Percentiles rank a stretch among this genome's conserved stretches.
Conservation (phyloP, 139 green algal species). For the Bryopsis sp. region DNA sequence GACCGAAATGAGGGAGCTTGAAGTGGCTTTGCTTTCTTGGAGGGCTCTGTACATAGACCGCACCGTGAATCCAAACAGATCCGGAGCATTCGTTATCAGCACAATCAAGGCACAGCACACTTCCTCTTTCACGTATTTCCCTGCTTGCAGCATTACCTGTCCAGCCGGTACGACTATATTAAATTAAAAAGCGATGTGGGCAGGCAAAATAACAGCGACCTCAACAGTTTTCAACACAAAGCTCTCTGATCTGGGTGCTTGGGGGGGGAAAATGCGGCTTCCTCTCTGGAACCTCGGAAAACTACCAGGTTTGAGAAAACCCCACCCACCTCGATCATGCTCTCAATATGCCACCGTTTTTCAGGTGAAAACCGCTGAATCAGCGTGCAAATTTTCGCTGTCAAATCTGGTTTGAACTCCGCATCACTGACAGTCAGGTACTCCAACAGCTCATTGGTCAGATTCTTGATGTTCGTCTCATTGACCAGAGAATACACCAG, state of each 20-base stretch:
- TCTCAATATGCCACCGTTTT: slow-evolving; percentile 89
- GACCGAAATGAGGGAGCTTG: no score
- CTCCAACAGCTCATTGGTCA: slow-evolving; percentile 89
- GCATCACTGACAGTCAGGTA: slow-evolving; percentile 82
- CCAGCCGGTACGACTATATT: no score
- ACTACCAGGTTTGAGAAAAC: no score
- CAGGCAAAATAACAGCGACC: background rate
- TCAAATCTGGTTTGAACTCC: slow-evolving; percentile 94
- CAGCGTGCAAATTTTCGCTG: slow-evolving; percentile 80
- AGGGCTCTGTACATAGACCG: slow-evolving; percentile 40
- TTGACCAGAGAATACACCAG: slow-evolving; percentile 90
- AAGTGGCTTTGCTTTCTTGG: slow-evolving; percentile 20
- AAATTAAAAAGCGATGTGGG: no score
- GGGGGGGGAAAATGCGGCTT: no score
- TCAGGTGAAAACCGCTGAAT: slow-evolving; percentile 80
- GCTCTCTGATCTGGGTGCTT: no score
- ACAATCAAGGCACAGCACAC: slow-evolving; percentile 67
- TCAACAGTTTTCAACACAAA: no score
- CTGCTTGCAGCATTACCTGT: slow-evolving; percentile 63
- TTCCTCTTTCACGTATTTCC: slow-evolving; percentile 76
- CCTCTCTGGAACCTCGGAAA: no score
- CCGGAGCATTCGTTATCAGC: slow-evolving; percentile 76
- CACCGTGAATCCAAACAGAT: slow-evolving; percentile 74
- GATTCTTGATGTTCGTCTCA: slow-evolving; percentile 63
- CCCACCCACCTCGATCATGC: slow-evolving; percentile 53